Evolutionary conservation across 2,329 filamentous ascomycete species (phyloP), one percentile per base, ranked within the genome.

Genomic region (Cryphonectria parasitica): DNA sequence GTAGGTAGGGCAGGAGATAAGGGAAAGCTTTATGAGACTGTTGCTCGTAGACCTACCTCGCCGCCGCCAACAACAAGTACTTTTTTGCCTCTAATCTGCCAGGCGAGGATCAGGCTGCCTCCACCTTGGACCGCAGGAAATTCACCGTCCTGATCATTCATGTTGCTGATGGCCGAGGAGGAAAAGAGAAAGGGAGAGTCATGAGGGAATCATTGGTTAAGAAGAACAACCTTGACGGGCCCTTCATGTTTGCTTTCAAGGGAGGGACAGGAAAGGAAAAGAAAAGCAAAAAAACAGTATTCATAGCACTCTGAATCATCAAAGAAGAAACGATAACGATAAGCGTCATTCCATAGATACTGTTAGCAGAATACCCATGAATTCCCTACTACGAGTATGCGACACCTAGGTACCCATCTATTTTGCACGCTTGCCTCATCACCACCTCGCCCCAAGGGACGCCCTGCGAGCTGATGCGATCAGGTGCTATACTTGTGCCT

Each of bases 51-150:
- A 73, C 22, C 80, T 84, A 97, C 95, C 87, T 98, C 95, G 80
- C 96, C 96, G 76, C 96, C 96, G 74, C 96, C 96, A 10, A 99
- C 89, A 5, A 99, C 92, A n/a, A 99, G 84, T 22, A 98, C 91
- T 74, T 90, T 89, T 82, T 97, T 98, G 80, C 91, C 91, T 78
- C 90, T 92, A 77, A 97, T 91, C 83, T 98, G 96, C 95, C 95
- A 99, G 78, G 96, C 96, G 67, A 99, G 85, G 74, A 99, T 96
- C 74, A 99, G 84, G 73, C 95, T 98, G 71, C 95, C 96, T 66
- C 95, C 95, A 69, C 94, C 93, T 81, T 98, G 91, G 39, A 98
- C 89, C 74, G 91, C 86, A 70, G 95, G 94, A 78, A 92, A 98
- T 66, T 87, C 79, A 66, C 80, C 66, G 22, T 68, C 49, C 31